Percentiles rank a stretch among this genome's conserved stretches.
phyloP scores from a whole-genome alignment of 2,329 filamentous ascomycete species.

The Neonectria neomacrospora region DNA sequence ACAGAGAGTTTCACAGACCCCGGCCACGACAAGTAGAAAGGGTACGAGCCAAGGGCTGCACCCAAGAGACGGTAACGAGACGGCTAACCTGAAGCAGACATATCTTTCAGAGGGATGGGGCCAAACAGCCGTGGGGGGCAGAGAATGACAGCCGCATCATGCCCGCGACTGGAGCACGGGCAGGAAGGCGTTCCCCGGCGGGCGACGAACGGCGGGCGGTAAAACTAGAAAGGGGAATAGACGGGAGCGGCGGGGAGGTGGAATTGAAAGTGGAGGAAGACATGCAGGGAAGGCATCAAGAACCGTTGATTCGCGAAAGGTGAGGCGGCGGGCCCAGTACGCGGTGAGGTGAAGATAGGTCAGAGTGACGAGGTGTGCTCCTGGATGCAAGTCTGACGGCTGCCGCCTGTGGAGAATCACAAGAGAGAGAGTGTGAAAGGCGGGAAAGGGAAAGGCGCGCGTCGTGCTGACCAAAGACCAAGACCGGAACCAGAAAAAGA shows the following conservation, averaged over 20 bases:
- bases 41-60: conserved; percentile 25
- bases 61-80: conserved; percentile 17
- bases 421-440: background rate
- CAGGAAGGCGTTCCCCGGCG: conserved; percentile 16
- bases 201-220: conserved; percentile 21
- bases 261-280: background rate
- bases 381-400: conserved; percentile 19
- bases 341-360: conserved; percentile 22
- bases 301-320: conserved; percentile 8
- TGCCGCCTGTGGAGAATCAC: background rate
- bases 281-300: background rate
- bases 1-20: conserved; percentile 36
- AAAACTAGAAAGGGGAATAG: conserved; percentile 5
- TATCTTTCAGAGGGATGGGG: conserved; percentile 34
- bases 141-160: conserved; percentile 15
- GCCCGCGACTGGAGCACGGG: conserved; percentile 17
- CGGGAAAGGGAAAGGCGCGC: conserved; percentile 7
- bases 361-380: conserved; percentile 4
- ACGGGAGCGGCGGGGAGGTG: background rate
- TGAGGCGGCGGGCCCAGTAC: conserved; percentile 14
- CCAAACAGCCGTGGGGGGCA: conserved; percentile 33
- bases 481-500: conserved; percentile 5
- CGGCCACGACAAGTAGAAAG: conserved; percentile 30
- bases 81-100: conserved; percentile 38
- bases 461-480: conserved; percentile 19